phyloP scores from a whole-genome alignment of 2,329 filamentous ascomycete species.

The Drechslerella stenobrocha region DNA sequence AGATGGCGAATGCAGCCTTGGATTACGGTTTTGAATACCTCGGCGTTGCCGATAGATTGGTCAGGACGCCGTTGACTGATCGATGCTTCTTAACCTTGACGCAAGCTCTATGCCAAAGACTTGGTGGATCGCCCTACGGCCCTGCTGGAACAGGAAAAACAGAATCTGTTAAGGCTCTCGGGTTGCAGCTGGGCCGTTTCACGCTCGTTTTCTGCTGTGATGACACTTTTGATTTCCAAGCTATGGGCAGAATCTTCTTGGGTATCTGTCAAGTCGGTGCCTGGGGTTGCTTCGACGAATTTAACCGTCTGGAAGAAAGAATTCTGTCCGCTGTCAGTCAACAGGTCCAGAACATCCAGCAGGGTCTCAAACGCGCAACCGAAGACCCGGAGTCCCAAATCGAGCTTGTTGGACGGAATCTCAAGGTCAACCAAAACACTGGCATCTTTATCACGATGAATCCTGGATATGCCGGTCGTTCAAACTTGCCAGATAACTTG shows the following conservation, averaged over 20 bases:
- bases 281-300: conserved; percentile 99
- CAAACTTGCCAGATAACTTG: conserved; percentile 95
- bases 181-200: conserved; percentile 93
- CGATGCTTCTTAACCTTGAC: conserved; percentile 97
- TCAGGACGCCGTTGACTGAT: conserved; percentile 94
- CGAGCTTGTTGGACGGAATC: conserved; percentile 86
- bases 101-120: conserved; percentile 88
- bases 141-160: conserved; percentile 98
- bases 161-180: conserved; percentile 96
- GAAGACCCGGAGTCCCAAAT: conserved; percentile 86
- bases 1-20: conserved; percentile 94
- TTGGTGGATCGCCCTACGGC: conserved; percentile 95
- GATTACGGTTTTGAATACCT: conserved; percentile 98
- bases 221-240: conserved; percentile 99
- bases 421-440: conserved; percentile 87
- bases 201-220: conserved; percentile 99
- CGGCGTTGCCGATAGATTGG: conserved; percentile 91
- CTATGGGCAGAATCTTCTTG: conserved; percentile 98
- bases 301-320: conserved; percentile 96
- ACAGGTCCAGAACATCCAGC: conserved; percentile 98
- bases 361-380: conserved; percentile 82
- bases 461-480: conserved; percentile 95
- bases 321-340: conserved; percentile 98
- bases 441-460: conserved; percentile 99
- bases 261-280: conserved; percentile 98